phyloP scores from a whole-genome alignment of 2,329 filamentous ascomycete species.

The Allantophomopsis cytisporea region DNA sequence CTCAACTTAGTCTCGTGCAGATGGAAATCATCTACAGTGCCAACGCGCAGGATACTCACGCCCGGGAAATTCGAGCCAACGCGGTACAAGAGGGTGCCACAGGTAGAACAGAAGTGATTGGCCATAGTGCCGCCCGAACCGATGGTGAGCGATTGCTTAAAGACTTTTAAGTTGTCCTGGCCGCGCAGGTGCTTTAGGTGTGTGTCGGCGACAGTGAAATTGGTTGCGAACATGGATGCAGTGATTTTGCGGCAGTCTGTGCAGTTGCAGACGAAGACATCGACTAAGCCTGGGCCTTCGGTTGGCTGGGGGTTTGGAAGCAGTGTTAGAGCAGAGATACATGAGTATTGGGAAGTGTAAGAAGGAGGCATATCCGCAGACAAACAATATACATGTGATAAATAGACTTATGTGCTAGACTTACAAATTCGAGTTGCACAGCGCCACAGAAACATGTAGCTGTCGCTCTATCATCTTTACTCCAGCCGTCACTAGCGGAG shows the following conservation, averaged over 20 bases:
- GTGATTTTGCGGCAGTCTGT: constrained; percentile 48
- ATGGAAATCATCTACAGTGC: constrained; percentile 47
- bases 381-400: no score
- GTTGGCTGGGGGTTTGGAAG: constrained; percentile 14
- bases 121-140: constrained; percentile 33
- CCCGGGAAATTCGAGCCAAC: constrained; percentile 28
- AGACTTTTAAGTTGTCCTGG: constrained; percentile 32
- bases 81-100: constrained; percentile 48
- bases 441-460: constrained; percentile 45
- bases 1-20: constrained; percentile 41
- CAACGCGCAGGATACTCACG: constrained; percentile 35
- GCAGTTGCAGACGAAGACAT: constrained; percentile 45
- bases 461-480: constrained; percentile 31
- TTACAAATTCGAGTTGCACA: constrained; percentile 33
- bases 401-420: constrained; percentile 20
- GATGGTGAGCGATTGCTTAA: constrained; percentile 30
- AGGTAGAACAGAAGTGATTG: constrained; percentile 45
- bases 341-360: no score
- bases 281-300: constrained; percentile 27
- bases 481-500: constrained; percentile 27
- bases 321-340: no score
- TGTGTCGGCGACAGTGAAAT: constrained; percentile 34
- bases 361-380: no score
- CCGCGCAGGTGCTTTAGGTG: constrained; percentile 35
- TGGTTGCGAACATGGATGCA: constrained; percentile 47